phyloP scores from a whole-genome alignment of 2,329 filamentous ascomycete species.

The Chaetoscypha palmicola region DNA sequence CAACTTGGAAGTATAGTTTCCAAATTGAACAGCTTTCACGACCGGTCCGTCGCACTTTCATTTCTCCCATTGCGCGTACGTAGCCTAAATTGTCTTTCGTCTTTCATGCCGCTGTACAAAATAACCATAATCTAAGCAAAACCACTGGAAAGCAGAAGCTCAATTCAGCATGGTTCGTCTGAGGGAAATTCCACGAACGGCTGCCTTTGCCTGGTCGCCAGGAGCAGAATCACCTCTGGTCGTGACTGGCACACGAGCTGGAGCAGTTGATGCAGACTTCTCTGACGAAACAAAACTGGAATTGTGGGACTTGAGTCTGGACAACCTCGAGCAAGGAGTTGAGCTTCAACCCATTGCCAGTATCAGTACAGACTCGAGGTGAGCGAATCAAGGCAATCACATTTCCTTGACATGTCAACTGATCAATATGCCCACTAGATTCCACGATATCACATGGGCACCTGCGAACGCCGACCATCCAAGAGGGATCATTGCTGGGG shows the following conservation, averaged over 20 bases:
- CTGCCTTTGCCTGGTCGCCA: slow-evolving; percentile 94
- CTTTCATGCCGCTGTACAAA: slow-evolving; percentile 6
- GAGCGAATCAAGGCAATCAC: slow-evolving; percentile 26
- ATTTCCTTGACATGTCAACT: slow-evolving; percentile 3
- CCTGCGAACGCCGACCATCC: slow-evolving; percentile 71
- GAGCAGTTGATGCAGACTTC: slow-evolving; percentile 94
- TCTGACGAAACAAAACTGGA: slow-evolving; percentile 95
- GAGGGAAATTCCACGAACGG: slow-evolving; percentile 92
- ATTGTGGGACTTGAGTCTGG: slow-evolving; percentile 87
- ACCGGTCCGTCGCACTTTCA: slow-evolving; percentile 14
- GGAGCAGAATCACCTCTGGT: slow-evolving; percentile 71
- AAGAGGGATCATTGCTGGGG: slow-evolving; percentile 87
- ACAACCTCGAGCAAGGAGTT: slow-evolving; percentile 64
- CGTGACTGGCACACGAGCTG: slow-evolving; percentile 88
- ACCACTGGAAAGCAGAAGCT: slow-evolving; percentile 10
- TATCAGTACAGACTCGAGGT: slow-evolving; percentile 87
- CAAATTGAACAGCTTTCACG: slow-evolving; percentile 5
- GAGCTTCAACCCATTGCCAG: slow-evolving; percentile 82
- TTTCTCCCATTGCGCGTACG: slow-evolving; percentile 14
- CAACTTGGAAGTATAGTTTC: slow-evolving; percentile 4
- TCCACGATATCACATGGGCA: slow-evolving; percentile 96
- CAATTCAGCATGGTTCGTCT: slow-evolving; percentile 72
- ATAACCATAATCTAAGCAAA: slow-evolving; percentile 7
- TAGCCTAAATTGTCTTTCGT: slow-evolving; percentile 3
- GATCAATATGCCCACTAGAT: slow-evolving; percentile 47